phyloP scores from a whole-genome alignment of 495 filamentous ascomycete species.

The Penicillium alfredii region DNA sequence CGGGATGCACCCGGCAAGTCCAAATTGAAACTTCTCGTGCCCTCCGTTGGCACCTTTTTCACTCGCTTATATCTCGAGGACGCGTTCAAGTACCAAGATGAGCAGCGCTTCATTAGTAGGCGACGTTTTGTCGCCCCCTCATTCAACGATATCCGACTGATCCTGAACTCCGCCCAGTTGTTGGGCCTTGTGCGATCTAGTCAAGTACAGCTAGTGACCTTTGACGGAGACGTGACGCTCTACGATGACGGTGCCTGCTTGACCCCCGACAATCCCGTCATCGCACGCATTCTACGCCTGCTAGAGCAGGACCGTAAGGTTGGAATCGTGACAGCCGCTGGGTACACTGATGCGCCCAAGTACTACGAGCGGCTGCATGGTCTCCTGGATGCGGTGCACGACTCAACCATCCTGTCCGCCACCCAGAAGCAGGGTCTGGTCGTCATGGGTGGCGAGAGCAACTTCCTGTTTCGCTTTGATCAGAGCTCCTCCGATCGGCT shows the following conservation, averaged over 20 bases:
- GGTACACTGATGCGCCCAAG: constrained; percentile 77
- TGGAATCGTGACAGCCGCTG: constrained; percentile 94
- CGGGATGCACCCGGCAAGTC: constrained; percentile 59
- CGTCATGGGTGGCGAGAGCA: constrained; percentile 87
- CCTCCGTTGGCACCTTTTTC: constrained; percentile 85
- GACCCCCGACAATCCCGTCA: constrained; percentile 65
- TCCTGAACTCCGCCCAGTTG: constrained; percentile 90
- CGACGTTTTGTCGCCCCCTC: constrained; percentile 93
- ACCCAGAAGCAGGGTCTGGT: constrained; percentile 69
- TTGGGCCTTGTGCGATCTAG: constrained; percentile 67
- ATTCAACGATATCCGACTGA: constrained; percentile 93
- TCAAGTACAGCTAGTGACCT: constrained; percentile 73
- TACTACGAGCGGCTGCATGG: constrained; percentile 84
- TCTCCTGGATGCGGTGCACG: constrained; percentile 73
- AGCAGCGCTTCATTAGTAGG: constrained; percentile 75
- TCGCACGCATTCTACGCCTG: constrained; percentile 67
- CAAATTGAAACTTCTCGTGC: constrained; percentile 89
- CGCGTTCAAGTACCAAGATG: constrained; percentile 88
- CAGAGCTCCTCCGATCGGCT: constrained; percentile 28
- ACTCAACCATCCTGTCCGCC: constrained; percentile 48
- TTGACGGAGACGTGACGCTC: constrained; percentile 95
- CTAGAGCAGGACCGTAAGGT: constrained; percentile 60
- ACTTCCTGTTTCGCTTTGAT: constrained; percentile 79
- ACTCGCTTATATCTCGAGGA: constrained; percentile 77
- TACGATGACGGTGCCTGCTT: constrained; percentile 89